Conservation (phyloP, 805 yeast species). For the Kregervanrija delftensis region DNA sequence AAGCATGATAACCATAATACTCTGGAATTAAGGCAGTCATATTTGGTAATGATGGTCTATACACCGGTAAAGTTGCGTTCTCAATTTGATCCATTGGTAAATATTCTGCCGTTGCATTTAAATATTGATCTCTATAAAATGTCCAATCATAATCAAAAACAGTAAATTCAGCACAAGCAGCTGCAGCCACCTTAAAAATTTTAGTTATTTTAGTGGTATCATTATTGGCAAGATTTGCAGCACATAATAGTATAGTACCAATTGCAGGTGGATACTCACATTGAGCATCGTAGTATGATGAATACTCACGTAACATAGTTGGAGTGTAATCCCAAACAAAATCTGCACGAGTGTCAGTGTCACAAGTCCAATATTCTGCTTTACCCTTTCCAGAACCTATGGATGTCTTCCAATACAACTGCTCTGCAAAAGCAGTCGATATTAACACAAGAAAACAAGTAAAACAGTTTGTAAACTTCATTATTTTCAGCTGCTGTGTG, state of each 20-base stretch:
- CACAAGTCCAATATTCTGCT: slow-evolving; percentile 13
- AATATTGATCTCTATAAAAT: slow-evolving; percentile 18
- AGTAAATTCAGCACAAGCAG: slow-evolving; percentile 7
- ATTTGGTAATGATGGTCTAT: slow-evolving; percentile 12
- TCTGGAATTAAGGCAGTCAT: slow-evolving; percentile 3
- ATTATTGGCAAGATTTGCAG: slow-evolving; percentile 4
- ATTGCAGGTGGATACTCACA: slow-evolving; percentile 16
- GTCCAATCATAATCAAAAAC: slow-evolving; percentile 14
- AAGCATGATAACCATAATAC: slow-evolving; percentile 10
- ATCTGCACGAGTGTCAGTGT: slow-evolving; percentile 1
- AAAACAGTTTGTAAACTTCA: too few species aligned
- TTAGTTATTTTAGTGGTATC: neutral
- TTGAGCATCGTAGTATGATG: slow-evolving; percentile 3
- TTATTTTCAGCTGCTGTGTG: neutral
- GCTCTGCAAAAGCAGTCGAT: too few species aligned
- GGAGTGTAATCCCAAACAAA: slow-evolving; percentile 11
- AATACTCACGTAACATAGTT: neutral
- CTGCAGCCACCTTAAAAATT: slow-evolving; percentile 2
- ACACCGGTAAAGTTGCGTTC: slow-evolving; percentile 10
- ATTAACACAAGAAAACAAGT: slow-evolving; percentile 11
- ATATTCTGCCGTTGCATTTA: slow-evolving; percentile 24
- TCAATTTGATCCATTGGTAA: slow-evolving; percentile 5
- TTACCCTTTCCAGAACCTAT: slow-evolving; percentile 2
- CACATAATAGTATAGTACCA: slow-evolving; percentile 13
- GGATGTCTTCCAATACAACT: slow-evolving; percentile 2